Evolutionary conservation across 495 filamentous ascomycete species (phyloP).

Genomic region (Xeromyces bisporus): DNA sequence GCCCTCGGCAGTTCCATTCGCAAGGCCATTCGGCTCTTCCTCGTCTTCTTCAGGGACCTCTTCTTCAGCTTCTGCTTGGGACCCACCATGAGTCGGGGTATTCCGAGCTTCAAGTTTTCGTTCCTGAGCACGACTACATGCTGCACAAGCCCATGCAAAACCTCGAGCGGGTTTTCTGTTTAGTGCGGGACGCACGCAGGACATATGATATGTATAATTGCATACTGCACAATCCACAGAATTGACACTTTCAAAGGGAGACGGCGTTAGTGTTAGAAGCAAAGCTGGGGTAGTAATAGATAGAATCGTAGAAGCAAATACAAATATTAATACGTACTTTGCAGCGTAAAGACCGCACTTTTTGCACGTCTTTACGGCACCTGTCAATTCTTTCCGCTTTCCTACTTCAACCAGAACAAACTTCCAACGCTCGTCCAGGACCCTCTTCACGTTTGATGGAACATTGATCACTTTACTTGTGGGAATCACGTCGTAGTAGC

Average conservation of each 20-base stretch:
- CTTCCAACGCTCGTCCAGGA: conserved; percentile 88
- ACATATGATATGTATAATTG: conserved; percentile 93
- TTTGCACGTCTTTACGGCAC: conserved; percentile 92
- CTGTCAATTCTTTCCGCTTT: conserved; percentile 85
- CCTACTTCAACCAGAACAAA: conserved; percentile 85
- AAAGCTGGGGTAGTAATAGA: conserved; percentile 1
- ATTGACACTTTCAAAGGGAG: too few relatives aligned
- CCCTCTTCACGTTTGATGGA: conserved; percentile 79
- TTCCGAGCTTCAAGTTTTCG: conserved; percentile 80
- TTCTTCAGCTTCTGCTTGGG: conserved; percentile 50
- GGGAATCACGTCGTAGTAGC: conserved; percentile 91
- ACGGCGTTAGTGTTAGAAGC: too few relatives aligned
- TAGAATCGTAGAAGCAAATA: neutral
- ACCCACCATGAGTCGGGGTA: conserved; percentile 47
- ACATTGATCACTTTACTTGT: conserved; percentile 90
- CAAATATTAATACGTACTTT: conserved; percentile 38
- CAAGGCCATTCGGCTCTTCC: conserved; percentile 36
- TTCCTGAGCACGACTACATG: conserved; percentile 88
- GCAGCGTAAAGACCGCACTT: conserved; percentile 79
- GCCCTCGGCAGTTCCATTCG: conserved; percentile 36
- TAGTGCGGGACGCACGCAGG: conserved; percentile 81
- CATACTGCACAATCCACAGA: conserved; percentile 97
- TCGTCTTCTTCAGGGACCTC: conserved; percentile 65
- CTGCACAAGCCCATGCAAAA: conserved; percentile 94
- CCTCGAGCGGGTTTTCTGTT: conserved; percentile 94